phyloP scores from a whole-genome alignment of 495 filamentous ascomycete species.

The Neurospora sp. region DNA sequence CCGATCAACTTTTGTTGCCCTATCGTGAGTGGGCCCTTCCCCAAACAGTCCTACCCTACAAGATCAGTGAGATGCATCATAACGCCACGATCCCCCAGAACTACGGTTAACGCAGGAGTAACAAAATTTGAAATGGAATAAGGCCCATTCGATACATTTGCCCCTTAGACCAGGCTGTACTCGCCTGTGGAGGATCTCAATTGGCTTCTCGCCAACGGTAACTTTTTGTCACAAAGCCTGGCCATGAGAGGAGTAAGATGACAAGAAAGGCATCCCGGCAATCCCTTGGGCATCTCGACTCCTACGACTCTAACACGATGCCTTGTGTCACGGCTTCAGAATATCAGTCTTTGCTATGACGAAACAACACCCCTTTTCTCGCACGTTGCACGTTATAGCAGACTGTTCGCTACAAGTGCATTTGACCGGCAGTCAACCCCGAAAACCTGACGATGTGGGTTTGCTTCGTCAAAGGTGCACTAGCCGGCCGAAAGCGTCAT shows the following conservation, averaged over 20 bases:
- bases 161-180: neutral
- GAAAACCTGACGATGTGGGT: neutral
- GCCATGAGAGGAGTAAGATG: neutral
- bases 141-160: neutral
- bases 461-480: conserved; percentile 2
- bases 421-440: neutral
- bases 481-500: conserved; percentile 11
- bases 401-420: neutral
- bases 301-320: neutral
- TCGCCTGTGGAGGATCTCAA: neutral
- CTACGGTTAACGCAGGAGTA: conserved; percentile 7
- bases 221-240: neutral
- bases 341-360: neutral
- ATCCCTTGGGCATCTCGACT: neutral
- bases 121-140: neutral
- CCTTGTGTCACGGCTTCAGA: neutral
- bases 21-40: conserved; percentile 1
- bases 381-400: neutral
- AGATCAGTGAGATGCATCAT: neutral
- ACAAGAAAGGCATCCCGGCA: neutral
- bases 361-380: neutral
- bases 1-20: conserved; percentile 5
- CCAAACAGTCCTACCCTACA: conserved; percentile 2
- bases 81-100: conserved; percentile 11
- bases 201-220: neutral